A percentile compares a stretch with the other conserved stretches of the same genome.
phyloP scores from a whole-genome alignment of 2,329 filamentous ascomycete species.

The Alternaria triticimaculans region DNA sequence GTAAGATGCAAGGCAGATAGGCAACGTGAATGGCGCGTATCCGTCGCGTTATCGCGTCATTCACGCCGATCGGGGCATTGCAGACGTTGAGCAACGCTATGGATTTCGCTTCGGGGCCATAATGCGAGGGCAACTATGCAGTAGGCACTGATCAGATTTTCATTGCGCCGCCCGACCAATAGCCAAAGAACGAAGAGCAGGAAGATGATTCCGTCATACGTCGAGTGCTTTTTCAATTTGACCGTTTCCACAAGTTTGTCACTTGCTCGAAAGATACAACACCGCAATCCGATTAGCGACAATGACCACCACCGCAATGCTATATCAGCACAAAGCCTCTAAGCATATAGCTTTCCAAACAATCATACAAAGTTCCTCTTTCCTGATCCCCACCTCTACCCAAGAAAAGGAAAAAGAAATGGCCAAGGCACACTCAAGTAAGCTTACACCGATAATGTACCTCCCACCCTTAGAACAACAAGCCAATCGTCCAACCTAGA shows the following conservation, averaged over 20 bases:
- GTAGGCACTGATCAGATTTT: neutral
- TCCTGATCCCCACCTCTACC: neutral
- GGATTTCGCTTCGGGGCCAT: neutral
- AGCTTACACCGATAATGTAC: neutral
- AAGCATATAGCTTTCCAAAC: neutral
- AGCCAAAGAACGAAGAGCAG: neutral
- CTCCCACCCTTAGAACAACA: neutral
- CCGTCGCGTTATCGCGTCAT: neutral
- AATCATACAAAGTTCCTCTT: neutral
- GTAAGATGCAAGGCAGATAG: neutral
- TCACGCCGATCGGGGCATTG: neutral
- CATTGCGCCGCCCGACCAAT: neutral
- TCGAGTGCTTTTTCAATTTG: neutral
- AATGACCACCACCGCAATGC: neutral
- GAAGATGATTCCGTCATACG: neutral
- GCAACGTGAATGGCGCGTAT: neutral
- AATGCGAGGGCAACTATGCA: neutral
- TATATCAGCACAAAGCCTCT: neutral
- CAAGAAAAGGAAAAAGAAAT: neutral
- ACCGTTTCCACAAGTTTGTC: neutral
- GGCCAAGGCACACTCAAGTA: neutral
- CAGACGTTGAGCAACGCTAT: neutral
- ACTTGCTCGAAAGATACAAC: neutral
- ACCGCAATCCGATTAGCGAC: neutral
- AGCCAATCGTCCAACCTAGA: neutral